Conservation (phyloP, 2,329 filamentous ascomycete genomes). For the Xylariaceae sp. region DNA sequence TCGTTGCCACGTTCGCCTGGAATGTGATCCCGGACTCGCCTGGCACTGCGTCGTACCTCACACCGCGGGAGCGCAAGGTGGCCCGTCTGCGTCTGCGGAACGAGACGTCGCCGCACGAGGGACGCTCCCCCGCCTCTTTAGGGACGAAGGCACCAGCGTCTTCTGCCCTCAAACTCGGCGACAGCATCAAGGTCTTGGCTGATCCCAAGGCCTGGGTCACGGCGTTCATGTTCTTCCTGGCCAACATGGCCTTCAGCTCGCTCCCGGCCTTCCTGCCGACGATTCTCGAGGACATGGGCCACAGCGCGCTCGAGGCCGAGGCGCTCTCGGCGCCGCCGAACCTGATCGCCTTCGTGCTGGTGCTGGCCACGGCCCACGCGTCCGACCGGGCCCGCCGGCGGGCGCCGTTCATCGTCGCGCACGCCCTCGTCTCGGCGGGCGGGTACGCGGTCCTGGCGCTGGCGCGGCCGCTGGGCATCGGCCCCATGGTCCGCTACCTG, state of each 20-base stretch:
- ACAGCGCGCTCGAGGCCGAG: slow-evolving; percentile 60
- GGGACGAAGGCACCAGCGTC: slow-evolving; percentile 1
- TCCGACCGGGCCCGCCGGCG: slow-evolving; percentile 62
- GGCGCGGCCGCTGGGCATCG: slow-evolving; percentile 37
- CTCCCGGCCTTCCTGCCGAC: slow-evolving; percentile 83
- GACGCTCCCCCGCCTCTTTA: neutral
- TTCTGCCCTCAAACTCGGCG: slow-evolving; percentile 38
- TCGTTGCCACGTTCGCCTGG: slow-evolving; percentile 70
- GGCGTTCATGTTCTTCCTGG: slow-evolving; percentile 76
- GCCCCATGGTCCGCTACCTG: slow-evolving; percentile 54
- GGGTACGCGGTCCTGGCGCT: slow-evolving; percentile 57
- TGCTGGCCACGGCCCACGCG: slow-evolving; percentile 63
- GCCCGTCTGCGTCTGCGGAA: slow-evolving; percentile 60
- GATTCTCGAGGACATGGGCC: slow-evolving; percentile 70
- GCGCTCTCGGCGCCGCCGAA: slow-evolving; percentile 77
- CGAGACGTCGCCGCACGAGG: slow-evolving; percentile 24
- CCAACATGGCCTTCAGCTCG: slow-evolving; percentile 81
- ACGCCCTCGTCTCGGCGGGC: slow-evolving; percentile 56
- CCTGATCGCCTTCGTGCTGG: slow-evolving; percentile 62
- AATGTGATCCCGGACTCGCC: slow-evolving; percentile 70
- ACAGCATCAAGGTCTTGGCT: slow-evolving; percentile 49
- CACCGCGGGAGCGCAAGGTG: slow-evolving; percentile 56
- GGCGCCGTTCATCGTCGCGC: slow-evolving; percentile 58
- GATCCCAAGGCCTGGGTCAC: slow-evolving; percentile 70
- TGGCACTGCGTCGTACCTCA: slow-evolving; percentile 55